Base-by-base conservation (phyloP, 495 filamentous ascomycete species). In the Lineolata rhizophorae region DNA sequence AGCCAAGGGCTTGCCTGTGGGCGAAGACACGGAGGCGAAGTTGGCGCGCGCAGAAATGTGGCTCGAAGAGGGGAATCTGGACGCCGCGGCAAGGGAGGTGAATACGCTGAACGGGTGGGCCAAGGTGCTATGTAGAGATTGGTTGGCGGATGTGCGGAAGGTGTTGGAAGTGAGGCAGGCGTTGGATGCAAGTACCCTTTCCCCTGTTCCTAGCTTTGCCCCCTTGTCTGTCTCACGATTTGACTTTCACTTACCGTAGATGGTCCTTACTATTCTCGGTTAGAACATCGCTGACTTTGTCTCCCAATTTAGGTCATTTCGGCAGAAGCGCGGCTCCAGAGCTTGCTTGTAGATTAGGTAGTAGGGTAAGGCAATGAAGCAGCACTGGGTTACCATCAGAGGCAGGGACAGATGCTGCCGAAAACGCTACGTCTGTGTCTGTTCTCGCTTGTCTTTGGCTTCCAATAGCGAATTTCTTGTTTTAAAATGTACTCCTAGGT, bases 141-240 rank as follows among this genome's bases (percentile, higher is more conserved):
- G 87, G 87, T 45, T 97, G 42, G 67, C 59, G 25, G 87, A 97
- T 62, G 72, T 77, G 16, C 64, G 87, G 43, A 70, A 73, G 54
- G 74, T 90, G 40, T 57, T 95, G 54, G 87, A 97, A 54, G 90
- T 95, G 25, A 70, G 78, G 56, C 85, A 95, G 55, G 87, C 87
- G 46, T 58, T 97, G 41, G 87, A 95, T 50, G 87, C 93, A 55
- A 67, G 72, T 57, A n/a, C n/a, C n/a, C n/a, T n/a, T n/a, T n/a
- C n/a, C n/a, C n/a, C n/a, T n/a, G n/a, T n/a, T n/a, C n/a, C 39
- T 26, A 30, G 35, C 20, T 42, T 35, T 40, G 31, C 34, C 27
- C 39, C 17, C 34, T 18, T 5, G 13, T 16, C 19, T 30, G 28
- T 6, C 22, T 18, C 14, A 14, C 5, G 14, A 31, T 13, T 26